Percentiles rank a stretch among this genome's conserved stretches.
These are phyloP conservation scores for Rhodamnia rubescens DNA, from an alignment of 345 rosid species.

Conservation along the genomic window DNA sequence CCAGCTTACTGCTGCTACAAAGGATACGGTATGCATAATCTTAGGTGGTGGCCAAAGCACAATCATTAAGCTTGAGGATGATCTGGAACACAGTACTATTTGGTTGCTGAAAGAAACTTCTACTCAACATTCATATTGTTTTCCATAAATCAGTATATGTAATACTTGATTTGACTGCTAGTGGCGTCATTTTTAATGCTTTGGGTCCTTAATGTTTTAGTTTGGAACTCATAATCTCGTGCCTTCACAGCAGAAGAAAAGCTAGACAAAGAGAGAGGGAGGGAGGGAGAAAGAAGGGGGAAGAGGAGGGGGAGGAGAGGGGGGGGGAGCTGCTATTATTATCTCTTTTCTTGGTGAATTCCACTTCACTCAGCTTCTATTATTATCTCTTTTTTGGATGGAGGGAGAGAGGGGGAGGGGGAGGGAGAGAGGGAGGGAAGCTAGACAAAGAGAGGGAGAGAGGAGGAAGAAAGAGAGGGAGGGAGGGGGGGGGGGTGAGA, in stretches of 20 bases:
- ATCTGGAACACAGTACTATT: neutral
- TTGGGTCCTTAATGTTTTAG: neutral
- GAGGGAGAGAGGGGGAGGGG: neutral
- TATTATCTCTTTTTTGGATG: neutral
- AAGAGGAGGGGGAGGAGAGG: rapidly evolving
- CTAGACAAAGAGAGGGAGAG: neutral
- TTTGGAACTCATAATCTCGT: neutral
- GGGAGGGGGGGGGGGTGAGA: neutral
- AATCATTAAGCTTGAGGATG: neutral
- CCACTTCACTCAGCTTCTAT: too few relatives aligned
- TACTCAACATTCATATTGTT: neutral
- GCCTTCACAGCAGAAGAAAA: neutral
- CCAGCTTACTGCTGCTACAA: conserved; percentile 43
- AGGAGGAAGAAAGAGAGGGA: neutral
- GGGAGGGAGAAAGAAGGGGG: rapidly evolving
- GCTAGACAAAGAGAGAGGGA: neutral
- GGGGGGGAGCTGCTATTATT: neutral
- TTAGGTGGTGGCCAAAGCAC: neutral
- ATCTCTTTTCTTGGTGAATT: too few relatives aligned
- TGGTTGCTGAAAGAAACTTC: neutral
- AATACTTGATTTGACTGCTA: neutral
- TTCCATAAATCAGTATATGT: neutral
- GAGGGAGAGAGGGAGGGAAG: neutral
- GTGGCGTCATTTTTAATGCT: neutral
- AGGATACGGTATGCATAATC: conserved; percentile 39